Base-by-base conservation (phyloP, 768 basidiomycete genomes). In the Naganishia friedmannii region DNA sequence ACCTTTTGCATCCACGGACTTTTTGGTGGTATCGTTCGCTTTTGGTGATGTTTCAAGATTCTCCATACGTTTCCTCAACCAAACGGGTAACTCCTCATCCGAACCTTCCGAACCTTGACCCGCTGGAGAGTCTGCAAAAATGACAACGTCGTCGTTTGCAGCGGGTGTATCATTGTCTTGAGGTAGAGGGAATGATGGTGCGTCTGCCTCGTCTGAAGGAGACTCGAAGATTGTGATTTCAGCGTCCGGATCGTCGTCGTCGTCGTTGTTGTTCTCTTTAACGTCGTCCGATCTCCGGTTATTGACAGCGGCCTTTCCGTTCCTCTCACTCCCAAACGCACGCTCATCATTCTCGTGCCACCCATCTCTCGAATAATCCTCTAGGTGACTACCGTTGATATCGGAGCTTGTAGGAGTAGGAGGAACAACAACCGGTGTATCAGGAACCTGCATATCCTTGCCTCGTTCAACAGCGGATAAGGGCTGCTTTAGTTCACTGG, bases 321-420 rank as follows among this genome's bases (percentile, higher is more conserved):
- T 46, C 45, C 15, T 46, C 17, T 46, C 45, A 46, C 12, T 37
- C 34, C 7, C 45, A 15, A 7, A 4, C 21, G 17, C 45, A 46
- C 8, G 7, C 15, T 46, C 8, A 12, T 37, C 8, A 46, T 17
- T 17, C 15, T 3, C 6, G 3, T 12, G 45, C 21, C 17, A 3
- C 15, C 15, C 7, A 46, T 46, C 15, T 46, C 3, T 15, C 45
- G 17, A 4, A 46, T 17, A 5, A 89, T 87, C 77, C 93, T 93
- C 79, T 95, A 37, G 6, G 6, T 37, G 34, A 12, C 85, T 74
- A 95, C 93, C 76, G 87, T 89, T 48, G 92, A n/a, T 37, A 37
- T 93, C 86, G 90, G 89, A 77, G 7, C 58, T 37, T 3, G 42
- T 32, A 39, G 58, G 58, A 34, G 58, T 60, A 34, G 58, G 58